Base-by-base conservation (phyloP, 1,284 basidiomycete genomes). In the Leccinum insigne region DNA sequence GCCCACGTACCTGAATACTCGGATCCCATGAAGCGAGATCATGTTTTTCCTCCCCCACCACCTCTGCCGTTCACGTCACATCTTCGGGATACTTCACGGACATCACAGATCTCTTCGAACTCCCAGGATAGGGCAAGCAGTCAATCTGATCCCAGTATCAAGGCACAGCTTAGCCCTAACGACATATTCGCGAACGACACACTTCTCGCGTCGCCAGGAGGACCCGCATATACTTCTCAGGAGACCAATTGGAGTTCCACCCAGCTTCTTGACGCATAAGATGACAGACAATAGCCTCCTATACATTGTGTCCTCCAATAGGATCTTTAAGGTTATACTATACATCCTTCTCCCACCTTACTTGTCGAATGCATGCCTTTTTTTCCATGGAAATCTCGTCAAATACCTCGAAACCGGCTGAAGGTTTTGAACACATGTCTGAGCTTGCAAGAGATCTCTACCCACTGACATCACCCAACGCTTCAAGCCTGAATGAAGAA, bases 181-280 rank as follows among this genome's bases (percentile, higher is more conserved):
- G 61, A 69, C 18, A 40, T 62, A 56, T 63, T 63, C 57, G 66
- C 59, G 8, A 58, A 32, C 57, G 63, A 67, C 14, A 63, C 66
- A 7, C 63, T 69, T 61, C 35, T 49, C 29, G 58, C 32, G 23
- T 26, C 63, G 38, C 64, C 60, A 32, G 49, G n/a, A 62, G 52
- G 52, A 62, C 38, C 35, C 56, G 18, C 44, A 23, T 21, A 61
- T 58, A 11, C 40, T 52, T 66, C 60, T 44, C n/a, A 62, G 60
- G 58, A 56, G n/a, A 61, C 40, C 44, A 58, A 60, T 64, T 74
- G 93, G 92, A 64, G 6, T 54, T 69, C 13, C 23, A 14, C n/a
- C 10, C 44, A 38, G 35, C 16, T 49, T 38, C 35, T 16, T 58
- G 58, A 70, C 61, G n/a, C n/a, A 59, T 47, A 54, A n/a, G 54